These are phyloP conservation scores for Neurospora discreta DNA, from an alignment of 495 filamentous ascomycete species.

Conservation along the genomic window DNA sequence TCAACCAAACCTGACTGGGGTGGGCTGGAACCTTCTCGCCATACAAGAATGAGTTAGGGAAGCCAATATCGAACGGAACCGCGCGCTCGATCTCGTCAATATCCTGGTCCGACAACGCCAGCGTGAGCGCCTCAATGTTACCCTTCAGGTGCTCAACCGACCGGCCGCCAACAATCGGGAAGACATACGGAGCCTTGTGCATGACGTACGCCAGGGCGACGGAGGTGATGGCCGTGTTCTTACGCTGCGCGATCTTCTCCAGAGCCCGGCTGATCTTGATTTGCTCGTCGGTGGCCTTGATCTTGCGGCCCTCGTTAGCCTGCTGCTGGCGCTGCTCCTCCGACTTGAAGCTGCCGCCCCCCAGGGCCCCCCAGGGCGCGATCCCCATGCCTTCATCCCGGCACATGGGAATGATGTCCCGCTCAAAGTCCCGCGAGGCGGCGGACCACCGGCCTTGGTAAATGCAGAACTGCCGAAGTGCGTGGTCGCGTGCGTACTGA, in stretches of 20 bases:
- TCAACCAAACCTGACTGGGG: conserved; percentile 32
- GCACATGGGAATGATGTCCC: conserved; percentile 60
- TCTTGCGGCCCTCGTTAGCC: conserved; percentile 14
- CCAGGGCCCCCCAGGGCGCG: conserved; percentile 52
- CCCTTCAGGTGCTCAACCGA: conserved; percentile 50
- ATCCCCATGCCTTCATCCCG: conserved; percentile 59
- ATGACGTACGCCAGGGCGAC: conserved; percentile 66
- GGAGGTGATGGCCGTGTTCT: conserved; percentile 40
- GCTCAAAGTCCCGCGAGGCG: conserved; percentile 52
- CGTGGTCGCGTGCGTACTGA: conserved; percentile 53
- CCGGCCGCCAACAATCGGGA: conserved; percentile 59
- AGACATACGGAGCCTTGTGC: conserved; percentile 63
- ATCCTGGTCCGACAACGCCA: conserved; percentile 48
- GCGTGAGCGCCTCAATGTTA: conserved; percentile 53
- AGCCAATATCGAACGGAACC: conserved; percentile 50
- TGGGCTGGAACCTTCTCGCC: conserved; percentile 24
- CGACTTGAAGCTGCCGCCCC: conserved; percentile 52
- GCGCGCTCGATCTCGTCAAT: conserved; percentile 54
- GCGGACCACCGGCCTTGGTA: conserved; percentile 59
- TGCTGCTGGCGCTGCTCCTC: conserved; percentile 27
- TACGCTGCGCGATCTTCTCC: conserved; percentile 45
- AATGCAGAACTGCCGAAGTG: conserved; percentile 52
- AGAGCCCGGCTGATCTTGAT: conserved; percentile 45
- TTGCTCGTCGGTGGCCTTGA: conserved; percentile 19
- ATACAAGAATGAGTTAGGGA: conserved; percentile 45